Percentiles rank a stretch among this genome's conserved stretches.
phyloP scores from a whole-genome alignment of 257 asterid species.

The Misopates orontium region DNA sequence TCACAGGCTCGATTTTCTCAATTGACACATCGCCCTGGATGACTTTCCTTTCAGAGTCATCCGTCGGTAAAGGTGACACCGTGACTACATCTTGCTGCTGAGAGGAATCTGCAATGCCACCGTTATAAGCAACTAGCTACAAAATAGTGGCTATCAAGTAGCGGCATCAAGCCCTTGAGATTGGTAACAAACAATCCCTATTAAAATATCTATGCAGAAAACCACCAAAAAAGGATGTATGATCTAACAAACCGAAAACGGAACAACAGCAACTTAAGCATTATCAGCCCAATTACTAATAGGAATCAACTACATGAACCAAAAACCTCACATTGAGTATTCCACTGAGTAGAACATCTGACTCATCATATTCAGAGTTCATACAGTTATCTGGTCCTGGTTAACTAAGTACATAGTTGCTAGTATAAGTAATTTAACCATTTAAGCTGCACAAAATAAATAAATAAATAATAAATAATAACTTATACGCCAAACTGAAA shows the following conservation, averaged over 20 bases:
- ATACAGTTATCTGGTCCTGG: too few species aligned
- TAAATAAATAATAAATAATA: not conserved
- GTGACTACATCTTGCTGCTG: constrained; percentile 36
- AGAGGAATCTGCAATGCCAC: constrained; percentile 41
- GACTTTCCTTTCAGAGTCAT: constrained; percentile 33
- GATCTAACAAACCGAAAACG: not conserved
- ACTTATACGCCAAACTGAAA: not conserved
- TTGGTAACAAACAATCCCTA: not conserved
- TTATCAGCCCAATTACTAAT: not conserved
- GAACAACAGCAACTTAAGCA: too few species aligned
- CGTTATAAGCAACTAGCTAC: constrained; percentile 25
- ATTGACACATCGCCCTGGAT: constrained; percentile 10
- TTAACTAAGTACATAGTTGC: too few species aligned
- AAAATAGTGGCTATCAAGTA: not conserved
- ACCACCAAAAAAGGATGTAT: not conserved
- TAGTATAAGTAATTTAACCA: not conserved
- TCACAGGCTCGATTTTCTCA: constrained; percentile 32
- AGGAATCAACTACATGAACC: too few species aligned
- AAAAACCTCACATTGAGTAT: too few species aligned
- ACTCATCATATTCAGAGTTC: too few species aligned
- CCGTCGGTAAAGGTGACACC: constrained; percentile 33
- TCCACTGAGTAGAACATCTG: too few species aligned
- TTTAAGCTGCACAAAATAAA: not conserved
- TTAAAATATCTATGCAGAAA: not conserved
- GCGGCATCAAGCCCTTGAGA: not conserved